Evolutionary conservation across 2,329 filamentous ascomycete genomes (phyloP), one percentile per base, ranked within the genome.

Genomic region (Aspergillus neotritici): DNA sequence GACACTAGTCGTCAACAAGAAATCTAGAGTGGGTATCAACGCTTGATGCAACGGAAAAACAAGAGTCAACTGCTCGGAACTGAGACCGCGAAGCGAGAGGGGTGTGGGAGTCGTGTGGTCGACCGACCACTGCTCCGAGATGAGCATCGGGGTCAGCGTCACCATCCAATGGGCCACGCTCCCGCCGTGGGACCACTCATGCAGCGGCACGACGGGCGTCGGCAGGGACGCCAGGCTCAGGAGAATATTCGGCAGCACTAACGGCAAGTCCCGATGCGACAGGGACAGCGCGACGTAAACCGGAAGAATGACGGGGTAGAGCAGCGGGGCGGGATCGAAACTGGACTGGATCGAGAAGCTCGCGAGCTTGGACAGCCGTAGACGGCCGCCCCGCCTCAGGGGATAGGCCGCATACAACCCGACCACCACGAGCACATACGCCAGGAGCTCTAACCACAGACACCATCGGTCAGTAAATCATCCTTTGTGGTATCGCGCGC

Each of bases 321-420:
- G 67, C n/a, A 95, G 74, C 9, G 90, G 87, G 5, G 91, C 91
- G 3, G 89, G 90, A 59, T 97, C 91, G 65, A 96, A 94, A n/a
- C 79, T 76, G 4, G 80, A 70, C 1, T 89, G 88, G 31, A 95
- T 71, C 32, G 75, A 74, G 55, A 82, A 78, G 37, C 73, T 71
- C 51, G 61, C 67, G 38, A 67, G 54, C 39, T 65, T 54, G 29
- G 61, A 63, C 30, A 60, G 50, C 41, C 53, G 53, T 15, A 54
- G 40, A 39, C 56, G 60, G 47, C 58, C 55, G 42, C 50, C 49
- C 32, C 56, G 55, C 16, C 55, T 52, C 13, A 84, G 42, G 2
- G 83, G 83, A 53, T 87, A 86, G 32, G 58, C 44, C 35, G 56
- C 55, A 48, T 67, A 69, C 21, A 69, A 53, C 9, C 51, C 49